Percentiles rank a stretch among this genome's conserved stretches.
Conservation (phyloP, 768 basidiomycete species). For the Panaeolus cyanescens region DNA sequence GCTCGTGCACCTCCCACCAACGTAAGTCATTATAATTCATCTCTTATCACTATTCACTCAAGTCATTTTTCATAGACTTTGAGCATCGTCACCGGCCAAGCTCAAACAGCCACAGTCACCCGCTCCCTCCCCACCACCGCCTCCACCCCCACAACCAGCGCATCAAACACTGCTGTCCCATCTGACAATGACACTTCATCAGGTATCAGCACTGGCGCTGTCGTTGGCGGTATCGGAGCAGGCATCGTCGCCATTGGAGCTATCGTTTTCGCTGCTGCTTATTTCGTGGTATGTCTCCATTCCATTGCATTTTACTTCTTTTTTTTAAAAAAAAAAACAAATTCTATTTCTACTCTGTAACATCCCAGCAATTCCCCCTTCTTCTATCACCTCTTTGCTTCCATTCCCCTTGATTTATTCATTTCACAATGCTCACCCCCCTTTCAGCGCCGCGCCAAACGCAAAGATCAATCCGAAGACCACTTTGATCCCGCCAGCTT, state of each 20-base stretch:
- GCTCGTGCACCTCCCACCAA: not conserved
- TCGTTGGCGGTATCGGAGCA: constrained; percentile 45
- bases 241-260: constrained; percentile 43
- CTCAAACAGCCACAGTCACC: not conserved
- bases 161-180: not conserved
- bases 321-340: not conserved
- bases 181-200: not conserved
- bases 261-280: constrained; percentile 43
- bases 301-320: not conserved
- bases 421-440: constrained; percentile 1
- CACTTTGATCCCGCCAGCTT: constrained; percentile 58
- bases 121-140: not conserved
- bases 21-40: too few relatives aligned
- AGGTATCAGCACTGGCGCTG: constrained; percentile 21
- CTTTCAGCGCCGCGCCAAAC: constrained; percentile 44
- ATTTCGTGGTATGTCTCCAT: constrained; percentile 42
- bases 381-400: too few relatives aligned
- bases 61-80: not conserved
- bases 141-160: not conserved
- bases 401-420: not conserved
- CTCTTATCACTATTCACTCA: too few relatives aligned
- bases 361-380: too few relatives aligned
- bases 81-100: not conserved
- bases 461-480: constrained; percentile 35
- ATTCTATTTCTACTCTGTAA: not conserved